Evolutionary conservation across 2,329 filamentous ascomycete genomes (phyloP), one percentile per base, ranked within the genome.

Genomic region (Zymoseptoria pseudotritici): DNA sequence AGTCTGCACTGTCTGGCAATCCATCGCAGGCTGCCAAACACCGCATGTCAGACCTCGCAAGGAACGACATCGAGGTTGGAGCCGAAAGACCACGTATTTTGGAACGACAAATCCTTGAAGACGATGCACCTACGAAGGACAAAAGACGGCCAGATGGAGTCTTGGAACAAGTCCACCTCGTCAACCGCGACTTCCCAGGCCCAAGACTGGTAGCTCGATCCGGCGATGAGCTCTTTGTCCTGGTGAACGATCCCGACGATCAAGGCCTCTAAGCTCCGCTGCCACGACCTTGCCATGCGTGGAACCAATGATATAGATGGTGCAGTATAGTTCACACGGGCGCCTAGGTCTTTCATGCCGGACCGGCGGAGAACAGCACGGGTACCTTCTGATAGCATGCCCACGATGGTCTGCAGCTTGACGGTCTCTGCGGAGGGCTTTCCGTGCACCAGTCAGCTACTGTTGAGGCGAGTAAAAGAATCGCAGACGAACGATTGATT

Each of bases 141-240:
- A 4, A 57, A 10, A 54, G 62, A 13, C 55, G 67, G 50, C 63
- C 68, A 59, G 80, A 83, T 65, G 81, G 81, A 0, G 81, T 83
- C 1, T 61, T 71, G n/a, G 82, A 81, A 63, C 63, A 66, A 0
- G 73, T 82, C 3, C 80, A 79, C 65, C 70, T 80, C 2, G 76
- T 84, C 60, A 83, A 83, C 63, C 76, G 76, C 77, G 61, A 71
- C 0, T 81, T 81, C 59, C 79, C 80, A 1, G 80, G 80, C 3
- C 80, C 80, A 5, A 79, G 75, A 0, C 71, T 82, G 24, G 79
- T 81, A 67, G 75, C 73, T 8, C 75, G 78, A 10, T 74, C 78
- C 0, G 79, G 79, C 9, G 79, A 82, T 67, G 74, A 66, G 0
- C 62, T 81, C 2, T 61, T 76, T 3, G 73, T 82, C 46, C 76